Evolutionary conservation across 2,329 filamentous ascomycete species (phyloP), one percentile per base, ranked within the genome.

Genomic region (Didymella arachidicola): DNA sequence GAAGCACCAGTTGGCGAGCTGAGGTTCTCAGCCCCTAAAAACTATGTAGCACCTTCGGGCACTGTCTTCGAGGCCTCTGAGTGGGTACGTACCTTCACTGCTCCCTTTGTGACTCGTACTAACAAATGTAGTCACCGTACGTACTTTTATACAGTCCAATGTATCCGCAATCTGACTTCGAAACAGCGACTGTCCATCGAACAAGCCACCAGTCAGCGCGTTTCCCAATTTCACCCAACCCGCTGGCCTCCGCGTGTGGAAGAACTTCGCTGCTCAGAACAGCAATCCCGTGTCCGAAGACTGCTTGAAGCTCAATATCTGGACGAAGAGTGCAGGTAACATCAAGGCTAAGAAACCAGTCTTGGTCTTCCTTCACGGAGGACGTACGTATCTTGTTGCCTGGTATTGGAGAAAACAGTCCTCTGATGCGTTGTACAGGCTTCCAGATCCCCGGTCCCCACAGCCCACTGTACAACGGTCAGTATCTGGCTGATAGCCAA

Each of bases 1-100:
- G 63, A 72, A 57, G 66, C 74, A 16, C 74, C 76, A 10, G 55
- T 72, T 18, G 75, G 72, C 8, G 61, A 70, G 29, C 61, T 77
- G 27, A 67, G 75, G 36, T 78, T 76, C 56, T 72, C 69, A 10
- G 63, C 72, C 3, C 71, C 72, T 3, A 65, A 72, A 53, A 65
- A 59, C 44, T 72, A 68, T 57, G 34, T 64, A 29, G 67, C 70
- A 22, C 64, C 64, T 27, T 29, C 34, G 51, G 69, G 62, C 19
- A 60, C 60, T 8, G 53, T 72, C 7, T 70, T 66, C 41, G 58
- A 67, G 41, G 70, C 70, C 8, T 68, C 65, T 14, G 53, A 68
- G 57, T 72, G 66, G 65, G 60, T 67, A 59, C 39, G 62, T 36
- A 30, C n/a, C 43, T 36, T 46, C 30, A 30, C 34, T 7, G 14